These are phyloP conservation scores for Ceratocystis cubensis DNA, from an alignment of 2,329 filamentous ascomycete genomes.

Conservation along the genomic window DNA sequence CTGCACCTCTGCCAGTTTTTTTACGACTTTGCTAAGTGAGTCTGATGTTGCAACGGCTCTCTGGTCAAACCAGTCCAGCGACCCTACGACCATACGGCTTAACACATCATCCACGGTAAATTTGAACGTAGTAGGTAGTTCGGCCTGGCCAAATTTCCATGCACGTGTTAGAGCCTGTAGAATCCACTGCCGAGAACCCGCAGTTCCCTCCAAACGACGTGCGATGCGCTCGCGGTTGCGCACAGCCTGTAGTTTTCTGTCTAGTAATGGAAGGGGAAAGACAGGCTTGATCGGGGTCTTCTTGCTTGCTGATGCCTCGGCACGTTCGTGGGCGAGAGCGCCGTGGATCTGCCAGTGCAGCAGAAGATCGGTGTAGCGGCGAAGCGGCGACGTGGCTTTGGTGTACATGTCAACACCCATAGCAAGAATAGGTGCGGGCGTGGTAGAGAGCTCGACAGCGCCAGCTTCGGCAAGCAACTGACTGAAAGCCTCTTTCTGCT, in stretches of 20 bases:
- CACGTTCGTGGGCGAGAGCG: conserved; percentile 38
- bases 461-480: conserved; percentile 32
- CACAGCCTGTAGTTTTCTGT: conserved; percentile 37
- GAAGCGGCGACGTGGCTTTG: conserved; percentile 54
- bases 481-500: conserved; percentile 24
- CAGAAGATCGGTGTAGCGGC: conserved; percentile 50
- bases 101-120: conserved; percentile 35
- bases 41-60: conserved; percentile 31
- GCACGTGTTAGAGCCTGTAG: conserved; percentile 48
- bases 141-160: conserved; percentile 41
- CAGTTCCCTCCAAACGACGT: conserved; percentile 32
- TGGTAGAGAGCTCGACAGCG: conserved; percentile 39
- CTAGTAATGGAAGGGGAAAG: conserved; percentile 26
- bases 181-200: conserved; percentile 41
- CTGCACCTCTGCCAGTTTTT: conserved; percentile 33
- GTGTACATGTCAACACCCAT: conserved; percentile 49
- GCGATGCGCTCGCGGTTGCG: conserved; percentile 42
- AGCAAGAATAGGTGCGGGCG: conserved; percentile 42
- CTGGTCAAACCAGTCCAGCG: conserved; percentile 39
- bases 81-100: conserved; percentile 30
- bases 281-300: not conserved
- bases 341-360: conserved; percentile 56
- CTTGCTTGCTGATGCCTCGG: conserved; percentile 21
- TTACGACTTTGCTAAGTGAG: conserved; percentile 30
- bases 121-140: conserved; percentile 36